Conservation (phyloP, 163 green algal genomes). For the Volvox carteri region DNA sequence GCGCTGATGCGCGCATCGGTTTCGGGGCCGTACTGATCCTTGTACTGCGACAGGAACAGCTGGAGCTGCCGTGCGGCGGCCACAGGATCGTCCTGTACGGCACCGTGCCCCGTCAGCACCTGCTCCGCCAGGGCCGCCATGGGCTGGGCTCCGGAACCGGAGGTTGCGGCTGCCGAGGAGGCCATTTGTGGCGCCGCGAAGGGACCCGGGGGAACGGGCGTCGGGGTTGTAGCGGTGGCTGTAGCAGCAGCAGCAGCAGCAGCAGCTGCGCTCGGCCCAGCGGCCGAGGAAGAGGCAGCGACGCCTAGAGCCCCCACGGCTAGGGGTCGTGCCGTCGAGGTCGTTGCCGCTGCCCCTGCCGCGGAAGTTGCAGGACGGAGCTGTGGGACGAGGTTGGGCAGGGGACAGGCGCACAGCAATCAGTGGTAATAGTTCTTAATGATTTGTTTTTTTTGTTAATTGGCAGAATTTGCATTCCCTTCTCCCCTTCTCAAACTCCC, state of each 20-base stretch:
- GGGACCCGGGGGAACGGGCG: background rate
- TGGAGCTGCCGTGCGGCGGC: slow-evolving; percentile 43
- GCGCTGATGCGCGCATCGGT: slow-evolving; percentile 49
- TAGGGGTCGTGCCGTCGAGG: background rate
- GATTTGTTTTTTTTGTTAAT: too few species aligned
- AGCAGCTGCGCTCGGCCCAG: background rate
- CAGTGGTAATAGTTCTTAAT: too few species aligned
- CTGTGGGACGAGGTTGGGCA: background rate
- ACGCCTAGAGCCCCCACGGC: background rate
- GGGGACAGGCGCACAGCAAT: too few species aligned
- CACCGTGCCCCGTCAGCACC: slow-evolving; percentile 1
- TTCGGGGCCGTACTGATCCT: slow-evolving; percentile 37
- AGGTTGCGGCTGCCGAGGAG: background rate
- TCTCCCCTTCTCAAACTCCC: too few species aligned
- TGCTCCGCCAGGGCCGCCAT: slow-evolving; percentile 17
- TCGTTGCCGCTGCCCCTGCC: background rate
- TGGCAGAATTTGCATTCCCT: too few species aligned
- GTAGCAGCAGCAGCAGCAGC: background rate
- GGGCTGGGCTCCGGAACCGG: background rate
- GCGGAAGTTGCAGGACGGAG: background rate
- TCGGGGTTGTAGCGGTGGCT: too few species aligned
- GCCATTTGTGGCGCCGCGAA: background rate
- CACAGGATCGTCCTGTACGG: slow-evolving; percentile 38
- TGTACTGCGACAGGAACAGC: slow-evolving; percentile 45
- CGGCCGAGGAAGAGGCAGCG: background rate